Evolutionary conservation across 768 basidiomycete genomes (phyloP).

Genomic region (Ephemerocybe angulata): DNA sequence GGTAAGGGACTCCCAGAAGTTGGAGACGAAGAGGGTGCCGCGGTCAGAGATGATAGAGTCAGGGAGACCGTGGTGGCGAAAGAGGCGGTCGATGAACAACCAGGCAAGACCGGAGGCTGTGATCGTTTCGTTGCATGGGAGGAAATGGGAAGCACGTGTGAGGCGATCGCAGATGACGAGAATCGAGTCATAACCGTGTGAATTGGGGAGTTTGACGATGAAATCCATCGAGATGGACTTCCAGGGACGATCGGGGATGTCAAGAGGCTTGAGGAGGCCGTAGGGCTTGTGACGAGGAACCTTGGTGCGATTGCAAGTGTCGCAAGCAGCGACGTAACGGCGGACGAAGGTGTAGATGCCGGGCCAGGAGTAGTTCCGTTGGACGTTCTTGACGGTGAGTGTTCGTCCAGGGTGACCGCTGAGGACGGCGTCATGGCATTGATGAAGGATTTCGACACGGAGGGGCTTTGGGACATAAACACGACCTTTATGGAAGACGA

Average conservation of each 20-base stretch:
- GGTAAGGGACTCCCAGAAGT: slow-evolving; percentile 23
- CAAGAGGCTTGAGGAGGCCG: slow-evolving; percentile 7
- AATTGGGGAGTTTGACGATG: slow-evolving; percentile 37
- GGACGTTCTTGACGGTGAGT: neutral
- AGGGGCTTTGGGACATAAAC: neutral
- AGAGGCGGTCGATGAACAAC: slow-evolving; percentile 35
- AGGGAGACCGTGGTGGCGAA: slow-evolving; percentile 32
- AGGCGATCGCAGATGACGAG: slow-evolving; percentile 36
- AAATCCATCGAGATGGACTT: slow-evolving; percentile 39
- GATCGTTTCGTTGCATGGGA: slow-evolving; percentile 29
- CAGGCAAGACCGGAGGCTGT: slow-evolving; percentile 28
- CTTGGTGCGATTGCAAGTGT: slow-evolving; percentile 15
- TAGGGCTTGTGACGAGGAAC: slow-evolving; percentile 13
- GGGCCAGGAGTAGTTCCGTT: neutral
- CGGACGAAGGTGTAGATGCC: neutral
- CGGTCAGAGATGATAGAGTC: slow-evolving; percentile 31
- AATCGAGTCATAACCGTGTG: slow-evolving; percentile 34
- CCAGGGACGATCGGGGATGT: slow-evolving; percentile 27
- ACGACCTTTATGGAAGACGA: neutral
- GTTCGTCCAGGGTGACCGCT: neutral
- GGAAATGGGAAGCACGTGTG: slow-evolving; percentile 40
- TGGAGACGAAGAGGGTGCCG: slow-evolving; percentile 29
- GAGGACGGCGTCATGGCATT: neutral
- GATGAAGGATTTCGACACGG: neutral
- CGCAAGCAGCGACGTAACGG: slow-evolving; percentile 9